Conservation (phyloP, 768 basidiomycete species). For the Boletus insuetus region DNA sequence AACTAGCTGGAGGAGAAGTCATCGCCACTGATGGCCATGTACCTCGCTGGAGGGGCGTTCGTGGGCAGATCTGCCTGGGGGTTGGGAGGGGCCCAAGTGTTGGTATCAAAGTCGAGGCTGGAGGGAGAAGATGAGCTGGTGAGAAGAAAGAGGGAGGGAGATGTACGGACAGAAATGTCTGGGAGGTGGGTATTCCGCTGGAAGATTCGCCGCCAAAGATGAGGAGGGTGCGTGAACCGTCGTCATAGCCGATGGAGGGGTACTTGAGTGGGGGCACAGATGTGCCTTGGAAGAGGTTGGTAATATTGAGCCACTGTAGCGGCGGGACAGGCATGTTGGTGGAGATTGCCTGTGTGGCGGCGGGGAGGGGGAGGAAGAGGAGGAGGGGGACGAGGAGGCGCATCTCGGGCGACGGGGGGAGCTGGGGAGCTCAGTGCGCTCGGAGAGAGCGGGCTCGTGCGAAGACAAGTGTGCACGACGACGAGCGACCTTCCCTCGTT, state of each 20-base stretch:
- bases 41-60: slow-evolving; percentile 56
- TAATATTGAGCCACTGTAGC: slow-evolving; percentile 68
- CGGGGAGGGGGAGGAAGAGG: slow-evolving; percentile 15
- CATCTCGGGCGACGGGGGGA: not conserved
- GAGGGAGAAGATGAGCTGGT: slow-evolving; percentile 3
- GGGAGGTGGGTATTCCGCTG: slow-evolving; percentile 56
- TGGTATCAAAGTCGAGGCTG: slow-evolving; percentile 60
- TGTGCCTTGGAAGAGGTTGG: slow-evolving; percentile 51
- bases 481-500: slow-evolving; percentile 1
- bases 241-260: slow-evolving; percentile 61
- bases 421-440: slow-evolving; percentile 20
- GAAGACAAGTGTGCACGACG: slow-evolving; percentile 11
- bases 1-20: slow-evolving; percentile 85
- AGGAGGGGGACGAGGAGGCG: slow-evolving; percentile 8
- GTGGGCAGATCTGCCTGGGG: slow-evolving; percentile 49
- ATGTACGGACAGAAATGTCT: slow-evolving; percentile 62
- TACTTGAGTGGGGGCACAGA: slow-evolving; percentile 62
- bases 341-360: slow-evolving; percentile 48
- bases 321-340: slow-evolving; percentile 45
- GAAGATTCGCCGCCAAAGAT: slow-evolving; percentile 77
- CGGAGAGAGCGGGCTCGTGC: slow-evolving; percentile 26
- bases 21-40: slow-evolving; percentile 58
- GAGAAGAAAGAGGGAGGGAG: not conserved
- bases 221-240: slow-evolving; percentile 52
- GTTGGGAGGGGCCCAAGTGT: slow-evolving; percentile 58